phyloP scores from a whole-genome alignment of 305 asterid genomes.

The Ajuga reptans region DNA sequence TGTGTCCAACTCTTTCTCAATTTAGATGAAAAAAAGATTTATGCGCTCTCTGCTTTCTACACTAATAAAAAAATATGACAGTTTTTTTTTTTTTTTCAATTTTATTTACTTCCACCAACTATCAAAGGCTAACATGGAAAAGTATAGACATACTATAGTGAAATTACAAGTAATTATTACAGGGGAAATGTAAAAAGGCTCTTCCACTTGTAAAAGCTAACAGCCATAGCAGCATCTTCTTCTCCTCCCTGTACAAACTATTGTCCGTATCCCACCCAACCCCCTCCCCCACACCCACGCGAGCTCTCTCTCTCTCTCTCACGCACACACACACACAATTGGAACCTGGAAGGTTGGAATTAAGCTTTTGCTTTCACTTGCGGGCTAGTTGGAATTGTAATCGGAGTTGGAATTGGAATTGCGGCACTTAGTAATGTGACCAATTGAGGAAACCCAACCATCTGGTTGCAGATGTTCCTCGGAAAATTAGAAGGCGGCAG shows the following conservation, averaged over 20 bases:
- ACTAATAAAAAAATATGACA: no score
- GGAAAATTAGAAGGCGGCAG: background rate
- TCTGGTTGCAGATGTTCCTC: conserved; percentile 16
- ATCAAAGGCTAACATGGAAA: no score
- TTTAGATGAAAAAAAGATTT: no score
- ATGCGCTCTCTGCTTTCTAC: no score
- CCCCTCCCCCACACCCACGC: background rate
- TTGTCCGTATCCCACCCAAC: background rate
- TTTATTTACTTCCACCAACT: no score
- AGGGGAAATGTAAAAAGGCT: conserved; percentile 1
- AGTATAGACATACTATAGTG: no score
- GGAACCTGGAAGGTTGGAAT: conserved; percentile 2
- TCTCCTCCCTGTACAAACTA: background rate
- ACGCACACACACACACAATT: background rate
- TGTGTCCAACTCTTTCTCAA: no score
- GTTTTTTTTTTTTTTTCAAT: no score
- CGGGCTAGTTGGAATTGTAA: background rate
- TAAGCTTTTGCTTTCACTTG: background rate
- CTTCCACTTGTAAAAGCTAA: conserved; percentile 25
- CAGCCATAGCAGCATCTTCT: conserved; percentile 6
- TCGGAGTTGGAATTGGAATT: conserved; percentile 11
- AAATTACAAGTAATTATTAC: background rate
- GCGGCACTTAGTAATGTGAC: conserved; percentile 23
- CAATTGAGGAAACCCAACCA: conserved; percentile 8
- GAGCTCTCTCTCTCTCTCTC: background rate